These are phyloP conservation scores for Fusarium secorum DNA, from an alignment of 2,329 filamentous ascomycete genomes.

Conservation along the genomic window DNA sequence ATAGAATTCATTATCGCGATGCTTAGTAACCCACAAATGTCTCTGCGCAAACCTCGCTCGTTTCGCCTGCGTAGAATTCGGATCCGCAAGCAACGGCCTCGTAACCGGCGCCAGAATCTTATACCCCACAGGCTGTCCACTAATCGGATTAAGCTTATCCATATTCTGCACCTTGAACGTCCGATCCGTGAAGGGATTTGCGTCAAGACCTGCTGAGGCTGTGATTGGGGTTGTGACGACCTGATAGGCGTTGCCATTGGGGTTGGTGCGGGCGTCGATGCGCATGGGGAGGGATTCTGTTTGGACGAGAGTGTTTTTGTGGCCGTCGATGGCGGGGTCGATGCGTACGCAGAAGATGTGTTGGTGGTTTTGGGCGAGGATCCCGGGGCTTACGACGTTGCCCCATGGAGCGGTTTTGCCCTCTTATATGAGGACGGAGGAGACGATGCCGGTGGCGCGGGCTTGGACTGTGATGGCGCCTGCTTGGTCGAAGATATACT, in stretches of 20 bases:
- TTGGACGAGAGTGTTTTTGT: constrained; percentile 61
- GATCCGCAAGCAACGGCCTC: constrained; percentile 52
- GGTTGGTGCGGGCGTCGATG: constrained; percentile 53
- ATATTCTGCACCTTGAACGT: constrained; percentile 61
- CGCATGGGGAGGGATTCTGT: constrained; percentile 55
- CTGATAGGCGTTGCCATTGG: constrained; percentile 55
- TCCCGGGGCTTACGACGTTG: constrained; percentile 69
- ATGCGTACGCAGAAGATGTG: constrained; percentile 73
- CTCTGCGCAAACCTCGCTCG: constrained; percentile 54
- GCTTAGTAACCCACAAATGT: constrained; percentile 56
- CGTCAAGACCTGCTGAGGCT: constrained; percentile 57
- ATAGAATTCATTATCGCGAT: constrained; percentile 55
- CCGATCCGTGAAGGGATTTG: constrained; percentile 58
- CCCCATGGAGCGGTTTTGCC: constrained; percentile 62
- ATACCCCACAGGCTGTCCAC: constrained; percentile 57
- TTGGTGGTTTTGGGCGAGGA: constrained; percentile 74
- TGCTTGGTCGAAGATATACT: constrained; percentile 65
- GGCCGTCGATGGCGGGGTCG: constrained; percentile 70
- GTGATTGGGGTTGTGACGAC: constrained; percentile 54
- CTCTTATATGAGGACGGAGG: constrained; percentile 65
- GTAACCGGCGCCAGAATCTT: constrained; percentile 53
- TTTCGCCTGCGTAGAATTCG: constrained; percentile 49
- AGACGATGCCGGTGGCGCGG: constrained; percentile 71
- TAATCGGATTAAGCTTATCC: constrained; percentile 52
- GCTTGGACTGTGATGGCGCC: constrained; percentile 69